Percentiles rank a stretch among this genome's conserved stretches.
Conservation (phyloP, 2,329 filamentous ascomycete species). For the Lecanicillium sp. region DNA sequence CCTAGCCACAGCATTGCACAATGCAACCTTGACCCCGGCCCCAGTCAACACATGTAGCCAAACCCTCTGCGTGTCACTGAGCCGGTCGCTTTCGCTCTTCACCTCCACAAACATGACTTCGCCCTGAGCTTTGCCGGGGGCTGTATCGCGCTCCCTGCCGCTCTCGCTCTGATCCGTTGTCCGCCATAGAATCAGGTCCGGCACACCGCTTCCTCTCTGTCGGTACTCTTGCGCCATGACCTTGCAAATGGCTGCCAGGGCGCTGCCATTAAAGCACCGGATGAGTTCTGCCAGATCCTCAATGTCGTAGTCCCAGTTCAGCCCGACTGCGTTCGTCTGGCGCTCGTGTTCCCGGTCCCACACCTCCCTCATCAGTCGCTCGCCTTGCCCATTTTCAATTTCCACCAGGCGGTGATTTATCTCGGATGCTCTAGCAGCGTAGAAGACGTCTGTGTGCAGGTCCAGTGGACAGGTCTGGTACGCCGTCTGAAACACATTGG, state of each 20-base stretch:
- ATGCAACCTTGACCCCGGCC: slow-evolving; percentile 77
- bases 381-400: slow-evolving; percentile 75
- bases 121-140: slow-evolving; percentile 31
- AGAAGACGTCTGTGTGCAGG: slow-evolving; percentile 89
- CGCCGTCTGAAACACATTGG: slow-evolving; percentile 93
- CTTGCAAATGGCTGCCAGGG: slow-evolving; percentile 78
- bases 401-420: slow-evolving; percentile 82
- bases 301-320: slow-evolving; percentile 83
- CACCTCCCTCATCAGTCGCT: slow-evolving; percentile 57
- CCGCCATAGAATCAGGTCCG: slow-evolving; percentile 88
- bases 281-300: slow-evolving; percentile 75
- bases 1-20: slow-evolving; percentile 58
- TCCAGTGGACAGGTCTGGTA: slow-evolving; percentile 94
- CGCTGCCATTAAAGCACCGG: slow-evolving; percentile 69
- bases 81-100: slow-evolving; percentile 79
- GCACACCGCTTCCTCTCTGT: slow-evolving; percentile 77
- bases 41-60: slow-evolving; percentile 93
- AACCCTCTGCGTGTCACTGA: slow-evolving; percentile 91
- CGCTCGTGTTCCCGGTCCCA: slow-evolving; percentile 61
- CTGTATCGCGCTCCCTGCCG: slow-evolving; percentile 11
- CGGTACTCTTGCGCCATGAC: slow-evolving; percentile 94
- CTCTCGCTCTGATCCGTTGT: slow-evolving; percentile 17
- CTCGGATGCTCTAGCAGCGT: slow-evolving; percentile 73
- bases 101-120: slow-evolving; percentile 74
- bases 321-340: slow-evolving; percentile 78